phyloP scores from a whole-genome alignment of 768 basidiomycete species.

The Chalciporus pseudorubinellus region DNA sequence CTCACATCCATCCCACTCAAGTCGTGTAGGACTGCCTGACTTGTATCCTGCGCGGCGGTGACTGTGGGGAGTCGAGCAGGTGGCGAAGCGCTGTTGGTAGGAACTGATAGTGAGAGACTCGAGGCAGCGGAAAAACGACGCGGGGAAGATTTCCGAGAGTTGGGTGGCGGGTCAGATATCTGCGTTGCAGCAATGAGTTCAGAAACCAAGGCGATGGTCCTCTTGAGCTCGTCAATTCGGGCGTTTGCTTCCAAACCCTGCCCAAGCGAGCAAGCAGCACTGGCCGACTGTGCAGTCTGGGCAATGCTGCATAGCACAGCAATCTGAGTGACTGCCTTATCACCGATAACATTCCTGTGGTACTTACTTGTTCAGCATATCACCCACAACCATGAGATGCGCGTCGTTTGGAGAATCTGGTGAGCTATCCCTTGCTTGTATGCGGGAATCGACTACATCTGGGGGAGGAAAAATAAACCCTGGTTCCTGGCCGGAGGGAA shows the following conservation, averaged over 20 bases:
- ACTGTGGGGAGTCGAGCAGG: slow-evolving; percentile 20
- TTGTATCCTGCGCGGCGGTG: slow-evolving; percentile 23
- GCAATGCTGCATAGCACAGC: slow-evolving; percentile 47
- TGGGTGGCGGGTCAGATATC: slow-evolving; percentile 32
- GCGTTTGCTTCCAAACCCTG: slow-evolving; percentile 46
- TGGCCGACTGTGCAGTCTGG: slow-evolving; percentile 57
- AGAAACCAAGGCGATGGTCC: slow-evolving; percentile 51
- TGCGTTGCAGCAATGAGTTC: slow-evolving; percentile 50
- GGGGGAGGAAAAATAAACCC: slow-evolving; percentile 26
- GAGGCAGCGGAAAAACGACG: slow-evolving; percentile 18
- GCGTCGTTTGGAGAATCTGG: slow-evolving; percentile 40
- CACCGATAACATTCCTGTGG: slow-evolving; percentile 5
- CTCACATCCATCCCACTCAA: slow-evolving; percentile 18
- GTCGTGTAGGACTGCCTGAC: slow-evolving; percentile 24
- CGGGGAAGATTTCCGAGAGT: slow-evolving; percentile 34
- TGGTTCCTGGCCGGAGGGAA: slow-evolving; percentile 15
- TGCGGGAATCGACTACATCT: slow-evolving; percentile 21
- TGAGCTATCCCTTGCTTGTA: slow-evolving; percentile 13
- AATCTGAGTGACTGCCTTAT: slow-evolving; percentile 19
- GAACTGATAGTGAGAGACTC: slow-evolving; percentile 34
- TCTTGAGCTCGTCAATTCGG: slow-evolving; percentile 55
- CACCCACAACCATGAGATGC: slow-evolving; percentile 49
- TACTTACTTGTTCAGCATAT: slow-evolving; percentile 54
- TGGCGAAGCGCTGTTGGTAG: slow-evolving; percentile 36
- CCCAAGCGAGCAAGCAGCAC: slow-evolving; percentile 45